These are phyloP conservation scores for Coemansia reversa DNA, from an alignment of 192 early-diverging fungal genomes.

Conservation along the genomic window DNA sequence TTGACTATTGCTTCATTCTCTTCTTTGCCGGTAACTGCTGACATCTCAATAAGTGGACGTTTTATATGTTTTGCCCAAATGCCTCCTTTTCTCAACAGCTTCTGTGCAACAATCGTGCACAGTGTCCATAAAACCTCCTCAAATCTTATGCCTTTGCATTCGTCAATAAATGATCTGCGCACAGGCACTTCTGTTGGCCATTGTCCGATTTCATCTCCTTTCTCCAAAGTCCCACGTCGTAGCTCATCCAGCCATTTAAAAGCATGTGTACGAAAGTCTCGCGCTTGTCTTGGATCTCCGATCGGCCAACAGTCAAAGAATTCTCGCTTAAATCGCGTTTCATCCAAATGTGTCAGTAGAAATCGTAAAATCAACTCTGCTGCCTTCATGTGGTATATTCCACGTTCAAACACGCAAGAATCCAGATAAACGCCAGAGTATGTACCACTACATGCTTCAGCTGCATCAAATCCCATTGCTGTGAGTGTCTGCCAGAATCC, in stretches of 20 bases:
- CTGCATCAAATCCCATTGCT: conserved; percentile 41
- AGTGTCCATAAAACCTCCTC: conserved; percentile 44
- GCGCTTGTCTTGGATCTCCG: conserved; percentile 54
- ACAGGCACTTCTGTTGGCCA: conserved; percentile 45
- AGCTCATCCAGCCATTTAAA: conserved; percentile 64
- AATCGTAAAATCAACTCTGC: conserved; percentile 61
- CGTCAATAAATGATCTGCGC: conserved; percentile 49
- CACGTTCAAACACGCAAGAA: conserved; percentile 54
- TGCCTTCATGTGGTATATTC: conserved; percentile 58
- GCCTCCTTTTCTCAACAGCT: conserved; percentile 10
- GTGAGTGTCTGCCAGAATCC: conserved; percentile 44
- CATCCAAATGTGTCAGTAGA: conserved; percentile 51
- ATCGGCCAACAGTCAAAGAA: conserved; percentile 61
- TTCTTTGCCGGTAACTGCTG: neutral
- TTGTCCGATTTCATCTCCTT: conserved; percentile 4
- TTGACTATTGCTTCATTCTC: neutral
- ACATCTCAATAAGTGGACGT: conserved; percentile 2
- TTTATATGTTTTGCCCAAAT: conserved; percentile 16
- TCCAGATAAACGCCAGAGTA: conserved; percentile 54
- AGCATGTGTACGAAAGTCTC: conserved; percentile 58
- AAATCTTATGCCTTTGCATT: conserved; percentile 44
- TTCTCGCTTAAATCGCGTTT: conserved; percentile 30
- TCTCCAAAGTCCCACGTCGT: conserved; percentile 39
- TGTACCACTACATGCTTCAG: conserved; percentile 31
- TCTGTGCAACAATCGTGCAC: conserved; percentile 8